These are phyloP conservation scores for Pythium pyrilobum DNA, from an alignment of 352 stramenopile genomes.

Conservation along the genomic window DNA sequence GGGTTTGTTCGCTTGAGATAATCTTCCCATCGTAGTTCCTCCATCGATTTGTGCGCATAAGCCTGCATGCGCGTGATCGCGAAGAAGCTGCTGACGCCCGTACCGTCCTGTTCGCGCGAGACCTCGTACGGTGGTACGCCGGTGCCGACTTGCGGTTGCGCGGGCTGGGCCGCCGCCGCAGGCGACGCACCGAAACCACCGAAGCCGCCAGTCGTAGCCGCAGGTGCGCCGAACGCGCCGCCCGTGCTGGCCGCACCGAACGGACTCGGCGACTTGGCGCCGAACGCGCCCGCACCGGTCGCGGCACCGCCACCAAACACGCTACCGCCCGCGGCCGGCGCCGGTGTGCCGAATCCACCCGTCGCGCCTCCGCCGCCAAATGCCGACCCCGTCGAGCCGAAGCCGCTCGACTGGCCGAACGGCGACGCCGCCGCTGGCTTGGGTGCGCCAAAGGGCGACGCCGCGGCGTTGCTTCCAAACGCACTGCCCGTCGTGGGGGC, in stretches of 20 bases:
- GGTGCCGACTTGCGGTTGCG: slow-evolving; percentile 54
- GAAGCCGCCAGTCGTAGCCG: slow-evolving; percentile 16
- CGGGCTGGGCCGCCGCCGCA: not conserved
- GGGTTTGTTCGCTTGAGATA: slow-evolving; percentile 75
- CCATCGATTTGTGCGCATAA: slow-evolving; percentile 68
- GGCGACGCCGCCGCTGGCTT: slow-evolving; percentile 58
- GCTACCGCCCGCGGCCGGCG: slow-evolving; percentile 15
- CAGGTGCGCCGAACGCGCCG: slow-evolving; percentile 14
- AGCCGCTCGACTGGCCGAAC: slow-evolving; percentile 45
- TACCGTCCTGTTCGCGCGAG: slow-evolving; percentile 53
- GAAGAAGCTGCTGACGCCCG: slow-evolving; percentile 29
- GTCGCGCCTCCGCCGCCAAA: slow-evolving; percentile 17
- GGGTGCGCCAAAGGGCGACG: slow-evolving; percentile 44
- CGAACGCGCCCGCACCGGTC: slow-evolving; percentile 40
- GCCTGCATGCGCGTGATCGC: slow-evolving; percentile 66
- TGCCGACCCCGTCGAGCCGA: slow-evolving; percentile 29
- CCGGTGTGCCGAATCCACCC: slow-evolving; percentile 33
- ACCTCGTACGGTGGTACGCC: slow-evolving; percentile 63
- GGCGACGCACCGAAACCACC: slow-evolving; percentile 7
- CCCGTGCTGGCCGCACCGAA: slow-evolving; percentile 7
- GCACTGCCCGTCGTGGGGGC: slow-evolving; percentile 7
- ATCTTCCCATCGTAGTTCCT: slow-evolving; percentile 76
- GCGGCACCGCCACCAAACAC: slow-evolving; percentile 37
- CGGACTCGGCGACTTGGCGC: slow-evolving; percentile 24
- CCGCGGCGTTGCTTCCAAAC: slow-evolving; percentile 26